Evolutionary conservation across 768 basidiomycete genomes (phyloP).

Genomic region (Leccinum sublutescens): DNA sequence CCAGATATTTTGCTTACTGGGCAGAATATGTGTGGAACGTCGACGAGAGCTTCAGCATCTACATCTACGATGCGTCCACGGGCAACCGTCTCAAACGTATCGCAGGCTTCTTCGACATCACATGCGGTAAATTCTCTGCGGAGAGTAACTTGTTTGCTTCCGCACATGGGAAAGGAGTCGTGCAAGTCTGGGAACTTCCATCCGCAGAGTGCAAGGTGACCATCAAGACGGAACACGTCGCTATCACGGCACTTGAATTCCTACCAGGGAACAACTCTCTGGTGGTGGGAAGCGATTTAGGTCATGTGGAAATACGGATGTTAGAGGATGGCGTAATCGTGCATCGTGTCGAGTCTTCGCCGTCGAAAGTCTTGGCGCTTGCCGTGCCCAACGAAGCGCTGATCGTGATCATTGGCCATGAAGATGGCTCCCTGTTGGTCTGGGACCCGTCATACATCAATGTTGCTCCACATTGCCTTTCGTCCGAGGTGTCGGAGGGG

Average conservation of each 20-base stretch:
- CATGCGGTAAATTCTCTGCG: conserved; percentile 12
- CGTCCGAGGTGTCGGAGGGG: not conserved
- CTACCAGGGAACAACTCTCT: conserved; percentile 9
- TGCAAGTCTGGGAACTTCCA: conserved; percentile 19
- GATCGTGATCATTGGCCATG: conserved; percentile 12
- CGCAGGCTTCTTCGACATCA: conserved; percentile 15
- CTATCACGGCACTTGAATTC: conserved; percentile 14
- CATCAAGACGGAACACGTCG: conserved; percentile 10
- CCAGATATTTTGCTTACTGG: conserved; percentile 20
- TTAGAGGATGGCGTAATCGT: conserved; percentile 13
- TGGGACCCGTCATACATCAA: conserved; percentile 14
- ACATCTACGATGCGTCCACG: conserved; percentile 15
- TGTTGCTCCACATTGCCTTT: conserved; percentile 7
- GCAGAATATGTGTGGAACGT: conserved; percentile 18
- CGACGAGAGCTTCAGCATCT: conserved; percentile 14
- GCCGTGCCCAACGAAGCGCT: conserved; percentile 9
- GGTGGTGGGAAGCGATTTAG: conserved; percentile 11
- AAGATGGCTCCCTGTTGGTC: conserved; percentile 15
- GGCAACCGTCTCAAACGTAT: conserved; percentile 17
- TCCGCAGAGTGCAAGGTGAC: conserved; percentile 7
- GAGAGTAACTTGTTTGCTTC: conserved; percentile 13
- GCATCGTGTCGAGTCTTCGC: conserved; percentile 5
- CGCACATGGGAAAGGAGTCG: conserved; percentile 16
- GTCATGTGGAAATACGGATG: conserved; percentile 13
- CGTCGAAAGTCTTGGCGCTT: conserved; percentile 11